Percentiles rank a stretch among this genome's conserved stretches.
Evolutionary conservation across 306 rosid genomes (phyloP).

Genomic region (Heteromeles arbutifolia): DNA sequence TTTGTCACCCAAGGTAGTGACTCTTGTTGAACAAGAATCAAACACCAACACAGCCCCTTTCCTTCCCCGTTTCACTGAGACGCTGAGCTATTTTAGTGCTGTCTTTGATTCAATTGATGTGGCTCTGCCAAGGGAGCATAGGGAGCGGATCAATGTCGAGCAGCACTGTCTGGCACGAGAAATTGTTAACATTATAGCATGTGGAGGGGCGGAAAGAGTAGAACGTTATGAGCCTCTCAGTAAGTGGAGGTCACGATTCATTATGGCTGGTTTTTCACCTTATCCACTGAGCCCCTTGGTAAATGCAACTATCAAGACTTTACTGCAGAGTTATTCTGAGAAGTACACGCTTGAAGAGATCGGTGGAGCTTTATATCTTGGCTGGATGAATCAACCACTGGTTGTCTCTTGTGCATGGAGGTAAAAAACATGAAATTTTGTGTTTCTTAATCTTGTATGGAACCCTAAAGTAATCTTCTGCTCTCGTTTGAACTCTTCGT

Average conservation of each 20-base stretch:
- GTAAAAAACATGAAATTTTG: conserved; percentile 23
- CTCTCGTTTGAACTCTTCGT: not conserved
- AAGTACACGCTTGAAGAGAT: conserved; percentile 72
- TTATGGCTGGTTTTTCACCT: conserved; percentile 72
- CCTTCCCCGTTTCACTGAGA: conserved; percentile 64
- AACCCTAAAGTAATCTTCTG: not conserved
- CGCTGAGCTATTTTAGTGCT: conserved; percentile 51
- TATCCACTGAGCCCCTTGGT: conserved; percentile 60
- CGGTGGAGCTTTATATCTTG: conserved; percentile 64
- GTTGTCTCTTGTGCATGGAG: conserved; percentile 77
- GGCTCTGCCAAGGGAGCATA: conserved; percentile 57
- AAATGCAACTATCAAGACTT: conserved; percentile 53
- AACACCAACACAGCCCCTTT: conserved; percentile 62
- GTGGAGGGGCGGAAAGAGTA: conserved; percentile 83
- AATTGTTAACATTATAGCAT: conserved; percentile 81
- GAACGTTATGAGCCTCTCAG: conserved; percentile 70
- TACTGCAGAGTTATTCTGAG: conserved; percentile 58
- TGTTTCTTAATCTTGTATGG: not conserved
- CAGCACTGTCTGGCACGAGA: conserved; percentile 90
- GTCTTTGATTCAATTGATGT: conserved; percentile 71
- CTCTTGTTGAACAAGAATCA: conserved; percentile 81
- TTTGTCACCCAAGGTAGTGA: conserved; percentile 77
- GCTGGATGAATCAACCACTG: conserved; percentile 66
- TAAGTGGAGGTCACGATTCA: conserved; percentile 69
- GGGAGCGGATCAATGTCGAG: conserved; percentile 71